Evolutionary conservation across 202 grass and related monocot genomes (phyloP).

Genomic region (Panicum virgatum): DNA sequence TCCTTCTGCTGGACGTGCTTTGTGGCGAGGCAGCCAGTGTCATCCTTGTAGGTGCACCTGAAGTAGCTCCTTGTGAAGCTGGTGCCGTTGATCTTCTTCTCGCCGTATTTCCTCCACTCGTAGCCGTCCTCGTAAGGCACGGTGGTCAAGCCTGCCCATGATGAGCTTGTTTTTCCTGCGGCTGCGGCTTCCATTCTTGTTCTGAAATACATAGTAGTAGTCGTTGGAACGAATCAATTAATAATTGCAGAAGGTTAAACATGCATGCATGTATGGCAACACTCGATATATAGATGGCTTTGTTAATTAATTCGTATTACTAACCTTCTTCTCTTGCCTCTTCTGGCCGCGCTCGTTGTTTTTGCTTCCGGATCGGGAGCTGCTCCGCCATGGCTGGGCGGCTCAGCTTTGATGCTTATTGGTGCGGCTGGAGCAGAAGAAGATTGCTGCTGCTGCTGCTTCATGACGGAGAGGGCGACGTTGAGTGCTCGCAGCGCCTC

Average conservation of each 20-base stretch:
- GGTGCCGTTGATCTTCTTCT: slow-evolving; percentile 48
- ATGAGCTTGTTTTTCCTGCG: neutral
- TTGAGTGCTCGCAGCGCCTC: slow-evolving; percentile 25
- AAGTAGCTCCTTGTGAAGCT: slow-evolving; percentile 42
- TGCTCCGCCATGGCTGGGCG: neutral
- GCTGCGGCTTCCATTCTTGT: too few relatives aligned
- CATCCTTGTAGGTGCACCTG: slow-evolving; percentile 54
- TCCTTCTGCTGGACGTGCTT: slow-evolving; percentile 31
- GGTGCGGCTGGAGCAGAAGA: neutral
- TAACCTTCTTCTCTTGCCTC: neutral
- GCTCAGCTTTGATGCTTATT: neutral
- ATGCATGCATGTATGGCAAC: too few relatives aligned
- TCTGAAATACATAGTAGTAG: too few relatives aligned
- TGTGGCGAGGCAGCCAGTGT: slow-evolving; percentile 39
- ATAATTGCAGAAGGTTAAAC: too few relatives aligned
- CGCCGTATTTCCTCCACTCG: slow-evolving; percentile 56
- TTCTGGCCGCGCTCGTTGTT: neutral
- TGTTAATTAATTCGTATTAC: too few relatives aligned
- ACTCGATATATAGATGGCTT: too few relatives aligned
- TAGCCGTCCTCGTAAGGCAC: slow-evolving; percentile 36
- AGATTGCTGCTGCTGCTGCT: too few relatives aligned
- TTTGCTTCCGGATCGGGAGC: neutral
- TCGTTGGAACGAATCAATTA: too few relatives aligned
- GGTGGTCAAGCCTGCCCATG: neutral
- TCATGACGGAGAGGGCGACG: slow-evolving; percentile 33